A percentile compares a stretch with the other conserved stretches of the same genome.
Conservation (phyloP, 1,284 basidiomycete species). For the Ceratobasidium papillatum region DNA sequence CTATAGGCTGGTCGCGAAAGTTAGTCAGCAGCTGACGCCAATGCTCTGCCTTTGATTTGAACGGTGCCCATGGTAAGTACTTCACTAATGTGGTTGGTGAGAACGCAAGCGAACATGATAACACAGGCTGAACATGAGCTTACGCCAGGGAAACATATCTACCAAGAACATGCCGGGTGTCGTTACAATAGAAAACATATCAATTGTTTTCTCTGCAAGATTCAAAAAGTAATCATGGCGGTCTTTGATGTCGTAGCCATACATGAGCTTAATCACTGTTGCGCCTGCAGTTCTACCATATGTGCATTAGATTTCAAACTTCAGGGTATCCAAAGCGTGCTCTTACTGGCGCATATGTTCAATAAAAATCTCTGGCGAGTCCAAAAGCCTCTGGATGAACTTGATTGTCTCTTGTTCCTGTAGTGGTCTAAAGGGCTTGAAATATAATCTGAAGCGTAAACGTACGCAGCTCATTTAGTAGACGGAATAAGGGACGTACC, state of each 20-base stretch:
- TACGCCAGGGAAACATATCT: constrained; percentile 2
- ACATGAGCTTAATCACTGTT: constrained; percentile 21
- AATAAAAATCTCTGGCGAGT: background rate
- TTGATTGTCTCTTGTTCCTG: constrained; percentile 33
- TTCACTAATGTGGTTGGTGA: background rate
- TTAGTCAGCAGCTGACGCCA: constrained; percentile 14
- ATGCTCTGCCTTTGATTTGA: constrained; percentile 2
- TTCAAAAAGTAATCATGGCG: background rate
- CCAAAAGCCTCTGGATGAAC: constrained; percentile 9
- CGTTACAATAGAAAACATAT: constrained; percentile 17
- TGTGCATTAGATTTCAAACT: background rate
- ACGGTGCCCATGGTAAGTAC: constrained; percentile 27
- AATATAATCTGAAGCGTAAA: no score
- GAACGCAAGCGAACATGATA: background rate
- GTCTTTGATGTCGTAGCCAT: constrained; percentile 20
- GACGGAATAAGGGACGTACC: no score
- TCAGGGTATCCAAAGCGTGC: background rate
- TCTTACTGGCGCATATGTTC: constrained; percentile 28
- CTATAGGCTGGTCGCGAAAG: constrained; percentile 6
- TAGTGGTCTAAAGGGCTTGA: constrained; percentile 2
- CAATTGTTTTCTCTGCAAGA: constrained; percentile 3
- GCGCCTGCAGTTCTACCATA: background rate
- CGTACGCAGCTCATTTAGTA: no score
- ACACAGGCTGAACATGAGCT: background rate
- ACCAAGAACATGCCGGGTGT: constrained; percentile 9